phyloP scores from a whole-genome alignment of 2,329 filamentous ascomycete genomes.

The Aschersonia sp. region DNA sequence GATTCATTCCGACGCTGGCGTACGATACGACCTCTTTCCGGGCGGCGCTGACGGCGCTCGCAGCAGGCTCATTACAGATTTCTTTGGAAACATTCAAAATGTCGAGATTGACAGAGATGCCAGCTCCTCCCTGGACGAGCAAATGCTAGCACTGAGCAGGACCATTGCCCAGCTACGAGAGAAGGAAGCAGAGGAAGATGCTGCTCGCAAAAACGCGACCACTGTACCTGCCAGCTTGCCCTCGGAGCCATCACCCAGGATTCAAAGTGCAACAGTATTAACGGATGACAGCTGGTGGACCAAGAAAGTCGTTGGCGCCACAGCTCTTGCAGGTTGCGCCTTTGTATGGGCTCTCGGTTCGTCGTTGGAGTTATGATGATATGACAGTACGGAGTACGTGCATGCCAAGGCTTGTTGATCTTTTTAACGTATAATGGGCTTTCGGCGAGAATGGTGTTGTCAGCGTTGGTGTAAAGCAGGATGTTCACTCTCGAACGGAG shows the following conservation, averaged over 20 bases:
- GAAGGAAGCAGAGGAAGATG: slow-evolving; percentile 30
- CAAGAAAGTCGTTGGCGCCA: slow-evolving; percentile 48
- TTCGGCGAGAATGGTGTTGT: too few species aligned
- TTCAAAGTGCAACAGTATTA: slow-evolving; percentile 37
- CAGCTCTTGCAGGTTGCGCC: slow-evolving; percentile 46
- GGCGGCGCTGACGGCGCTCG: slow-evolving; percentile 68
- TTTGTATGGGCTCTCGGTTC: slow-evolving; percentile 44
- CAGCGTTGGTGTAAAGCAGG: too few species aligned
- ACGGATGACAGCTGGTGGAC: slow-evolving; percentile 54
- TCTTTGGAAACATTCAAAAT: slow-evolving; percentile 96
- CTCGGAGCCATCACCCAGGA: slow-evolving; percentile 14
- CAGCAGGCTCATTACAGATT: slow-evolving; percentile 78
- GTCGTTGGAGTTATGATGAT: slow-evolving; percentile 24
- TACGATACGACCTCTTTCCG: slow-evolving; percentile 89
- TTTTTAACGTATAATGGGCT: too few species aligned
- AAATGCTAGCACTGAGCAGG: slow-evolving; percentile 62
- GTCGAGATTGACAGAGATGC: slow-evolving; percentile 68
- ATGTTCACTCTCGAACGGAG: too few species aligned
- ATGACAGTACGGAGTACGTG: too few species aligned
- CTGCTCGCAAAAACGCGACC: slow-evolving; percentile 12
- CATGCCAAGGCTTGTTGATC: too few species aligned
- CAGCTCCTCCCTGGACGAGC: slow-evolving; percentile 49
- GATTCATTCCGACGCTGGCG: slow-evolving; percentile 84
- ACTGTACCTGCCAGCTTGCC: slow-evolving; percentile 14
- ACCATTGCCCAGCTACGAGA: slow-evolving; percentile 42